Conservation (phyloP, 139 green algal species). For the Marvania coccoides region DNA sequence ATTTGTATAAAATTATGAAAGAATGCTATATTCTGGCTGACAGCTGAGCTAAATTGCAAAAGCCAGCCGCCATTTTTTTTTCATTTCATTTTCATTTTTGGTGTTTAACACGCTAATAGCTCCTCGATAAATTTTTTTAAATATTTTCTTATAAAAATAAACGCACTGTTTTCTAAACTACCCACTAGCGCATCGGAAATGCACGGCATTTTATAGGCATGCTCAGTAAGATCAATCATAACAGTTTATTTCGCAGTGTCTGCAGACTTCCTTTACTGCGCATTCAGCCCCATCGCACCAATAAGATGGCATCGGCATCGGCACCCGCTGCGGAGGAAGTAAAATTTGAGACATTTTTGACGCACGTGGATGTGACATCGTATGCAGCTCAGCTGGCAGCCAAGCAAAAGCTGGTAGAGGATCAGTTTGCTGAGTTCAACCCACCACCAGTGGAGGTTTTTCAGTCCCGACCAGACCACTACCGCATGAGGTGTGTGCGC, state of each 20-base stretch:
- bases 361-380: conserved; percentile 5
- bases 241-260: not conserved
- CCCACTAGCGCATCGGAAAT: no score
- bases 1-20: no score
- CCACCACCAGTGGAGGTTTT: conserved; percentile 47
- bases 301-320: not conserved
- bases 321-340: not conserved
- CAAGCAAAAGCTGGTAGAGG: conserved; percentile 36
- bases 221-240: no score
- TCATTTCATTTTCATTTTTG: no score
- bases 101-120: no score
- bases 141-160: no score
- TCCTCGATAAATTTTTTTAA: no score
- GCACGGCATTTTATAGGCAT: no score
- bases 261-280: not conserved
- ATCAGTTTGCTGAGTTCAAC: conserved; percentile 42
- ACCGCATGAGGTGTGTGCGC: conserved; percentile 46
- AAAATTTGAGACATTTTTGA: conserved; percentile 3
- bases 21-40: no score
- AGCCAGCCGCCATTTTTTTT: no score
- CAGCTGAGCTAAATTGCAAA: no score
- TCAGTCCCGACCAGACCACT: conserved; percentile 41
- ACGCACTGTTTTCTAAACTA: no score
- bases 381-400: conserved; percentile 53
- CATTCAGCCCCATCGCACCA: not conserved